Percentiles rank a stretch among this genome's conserved stretches.
Evolutionary conservation across 805 yeast species (phyloP).

Genomic region (Candida cerambycidarum): DNA sequence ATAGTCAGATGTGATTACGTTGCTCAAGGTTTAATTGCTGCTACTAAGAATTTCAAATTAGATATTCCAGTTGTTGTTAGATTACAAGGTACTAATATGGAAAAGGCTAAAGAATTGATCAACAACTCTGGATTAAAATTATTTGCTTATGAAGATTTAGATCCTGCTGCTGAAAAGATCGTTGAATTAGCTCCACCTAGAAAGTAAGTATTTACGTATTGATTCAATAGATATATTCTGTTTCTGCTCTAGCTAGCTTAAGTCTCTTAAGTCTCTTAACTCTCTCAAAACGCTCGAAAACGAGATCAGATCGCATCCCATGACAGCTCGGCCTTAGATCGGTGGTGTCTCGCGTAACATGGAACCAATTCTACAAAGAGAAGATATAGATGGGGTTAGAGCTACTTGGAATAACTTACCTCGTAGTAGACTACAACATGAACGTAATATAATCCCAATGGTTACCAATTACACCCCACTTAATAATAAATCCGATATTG

Average conservation of each 20-base stretch:
- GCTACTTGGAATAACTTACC: slow-evolving; percentile 74
- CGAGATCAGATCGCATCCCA: no score
- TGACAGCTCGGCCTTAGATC: neutral
- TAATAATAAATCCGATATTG: slow-evolving; percentile 71
- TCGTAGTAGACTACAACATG: slow-evolving; percentile 82
- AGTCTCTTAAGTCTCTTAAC: no score
- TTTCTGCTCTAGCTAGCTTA: neutral
- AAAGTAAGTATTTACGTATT: neutral
- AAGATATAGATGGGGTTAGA: slow-evolving; percentile 46
- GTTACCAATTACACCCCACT: slow-evolving; percentile 96
- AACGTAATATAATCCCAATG: slow-evolving; percentile 89
- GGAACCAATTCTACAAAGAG: slow-evolving; percentile 35
- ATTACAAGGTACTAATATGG: slow-evolving; percentile 96
- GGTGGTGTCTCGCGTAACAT: neutral
- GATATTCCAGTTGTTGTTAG: slow-evolving; percentile 95
- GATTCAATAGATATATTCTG: slow-evolving; percentile 5
- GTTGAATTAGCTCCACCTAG: slow-evolving; percentile 60
- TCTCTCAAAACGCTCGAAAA: no score
- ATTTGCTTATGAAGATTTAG: slow-evolving; percentile 87
- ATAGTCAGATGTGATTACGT: slow-evolving; percentile 99
- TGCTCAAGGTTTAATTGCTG: slow-evolving; percentile 95
- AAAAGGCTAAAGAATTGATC: slow-evolving; percentile 83
- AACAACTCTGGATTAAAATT: slow-evolving; percentile 88
- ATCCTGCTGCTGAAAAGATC: slow-evolving; percentile 95
- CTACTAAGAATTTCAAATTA: slow-evolving; percentile 87